Percentiles rank a stretch among this genome's conserved stretches.
phyloP scores from a whole-genome alignment of 768 basidiomycete genomes.

The Obba rivulosa region DNA sequence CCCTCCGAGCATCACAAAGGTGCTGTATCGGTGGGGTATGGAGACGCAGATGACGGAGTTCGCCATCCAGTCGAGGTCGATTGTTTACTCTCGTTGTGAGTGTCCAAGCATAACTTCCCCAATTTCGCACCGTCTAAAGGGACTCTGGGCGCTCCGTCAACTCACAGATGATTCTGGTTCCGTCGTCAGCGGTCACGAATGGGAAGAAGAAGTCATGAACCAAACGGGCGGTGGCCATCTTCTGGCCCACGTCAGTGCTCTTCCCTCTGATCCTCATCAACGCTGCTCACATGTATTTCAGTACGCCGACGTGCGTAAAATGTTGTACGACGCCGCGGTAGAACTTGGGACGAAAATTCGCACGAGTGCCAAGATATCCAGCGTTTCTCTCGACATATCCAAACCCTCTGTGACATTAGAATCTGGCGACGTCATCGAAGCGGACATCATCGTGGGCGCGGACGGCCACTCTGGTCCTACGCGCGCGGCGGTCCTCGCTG shows the following conservation, averaged over 20 bases:
- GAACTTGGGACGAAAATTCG: constrained; percentile 16
- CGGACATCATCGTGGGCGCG: constrained; percentile 25
- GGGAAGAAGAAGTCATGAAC: constrained; percentile 41
- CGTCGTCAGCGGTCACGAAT: constrained; percentile 37
- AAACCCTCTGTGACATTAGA: constrained; percentile 20
- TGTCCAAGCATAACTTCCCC: too few relatives aligned
- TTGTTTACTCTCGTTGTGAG: constrained; percentile 19
- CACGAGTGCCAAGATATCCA: constrained; percentile 9
- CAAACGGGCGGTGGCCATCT: constrained; percentile 46
- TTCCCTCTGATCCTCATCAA: neutral
- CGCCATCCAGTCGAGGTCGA: constrained; percentile 15
- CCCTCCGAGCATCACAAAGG: constrained; percentile 54
- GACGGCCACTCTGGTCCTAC: constrained; percentile 14
- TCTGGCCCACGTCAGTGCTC: constrained; percentile 40
- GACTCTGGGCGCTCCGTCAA: too few relatives aligned
- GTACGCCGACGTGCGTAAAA: constrained; percentile 23
- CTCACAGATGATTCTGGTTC: constrained; percentile 39
- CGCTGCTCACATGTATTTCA: constrained; percentile 2
- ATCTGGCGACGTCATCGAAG: constrained; percentile 20
- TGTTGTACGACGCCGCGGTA: constrained; percentile 21
- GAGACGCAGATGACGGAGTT: constrained; percentile 34
- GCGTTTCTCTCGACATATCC: constrained; percentile 4
- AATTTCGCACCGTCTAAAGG: too few relatives aligned
- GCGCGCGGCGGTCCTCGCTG: constrained; percentile 9
- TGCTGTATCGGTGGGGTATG: constrained; percentile 54